phyloP scores from a whole-genome alignment of 768 basidiomycete species.

The Mycena chlorophos region DNA sequence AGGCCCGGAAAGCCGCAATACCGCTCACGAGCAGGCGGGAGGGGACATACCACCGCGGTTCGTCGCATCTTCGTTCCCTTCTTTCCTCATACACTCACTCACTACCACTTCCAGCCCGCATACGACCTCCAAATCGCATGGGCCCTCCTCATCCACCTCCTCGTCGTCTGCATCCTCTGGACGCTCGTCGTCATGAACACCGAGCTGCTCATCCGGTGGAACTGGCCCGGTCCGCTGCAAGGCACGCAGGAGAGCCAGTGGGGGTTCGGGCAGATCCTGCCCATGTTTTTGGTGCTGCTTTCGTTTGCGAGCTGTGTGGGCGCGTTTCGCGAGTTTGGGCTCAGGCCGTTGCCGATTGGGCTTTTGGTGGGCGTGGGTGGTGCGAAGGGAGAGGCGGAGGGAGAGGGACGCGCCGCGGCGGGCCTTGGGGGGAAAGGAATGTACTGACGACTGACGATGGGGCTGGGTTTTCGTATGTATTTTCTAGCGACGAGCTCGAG shows the following conservation, averaged over 20 bases:
- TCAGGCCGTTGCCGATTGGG: neutral
- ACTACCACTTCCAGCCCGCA: neutral
- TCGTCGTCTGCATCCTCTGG: neutral
- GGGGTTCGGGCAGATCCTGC: neutral
- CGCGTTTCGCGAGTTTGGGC: neutral
- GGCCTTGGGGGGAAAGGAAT: no score
- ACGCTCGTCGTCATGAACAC: neutral
- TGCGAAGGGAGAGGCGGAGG: neutral
- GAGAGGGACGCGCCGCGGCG: no score
- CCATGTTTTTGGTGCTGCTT: slow-evolving; percentile 1
- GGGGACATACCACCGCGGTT: neutral
- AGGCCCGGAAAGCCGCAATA: neutral
- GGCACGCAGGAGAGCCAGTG: neutral
- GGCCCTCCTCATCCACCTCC: neutral
- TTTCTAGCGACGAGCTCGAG: no score
- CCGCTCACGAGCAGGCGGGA: neutral
- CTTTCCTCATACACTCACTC: neutral
- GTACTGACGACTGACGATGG: no score
- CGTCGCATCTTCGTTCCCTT: neutral
- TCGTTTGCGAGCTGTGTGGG: neutral
- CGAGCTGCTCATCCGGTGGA: neutral
- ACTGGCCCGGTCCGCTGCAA: neutral
- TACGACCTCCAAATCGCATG: slow-evolving; percentile 1
- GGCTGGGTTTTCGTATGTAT: no score
- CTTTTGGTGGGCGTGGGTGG: neutral